Evolutionary conservation across 1,139 yeast genomes (phyloP), one percentile per base, ranked within the genome.

Genomic region (Protomyces arabidopsidicola): DNA sequence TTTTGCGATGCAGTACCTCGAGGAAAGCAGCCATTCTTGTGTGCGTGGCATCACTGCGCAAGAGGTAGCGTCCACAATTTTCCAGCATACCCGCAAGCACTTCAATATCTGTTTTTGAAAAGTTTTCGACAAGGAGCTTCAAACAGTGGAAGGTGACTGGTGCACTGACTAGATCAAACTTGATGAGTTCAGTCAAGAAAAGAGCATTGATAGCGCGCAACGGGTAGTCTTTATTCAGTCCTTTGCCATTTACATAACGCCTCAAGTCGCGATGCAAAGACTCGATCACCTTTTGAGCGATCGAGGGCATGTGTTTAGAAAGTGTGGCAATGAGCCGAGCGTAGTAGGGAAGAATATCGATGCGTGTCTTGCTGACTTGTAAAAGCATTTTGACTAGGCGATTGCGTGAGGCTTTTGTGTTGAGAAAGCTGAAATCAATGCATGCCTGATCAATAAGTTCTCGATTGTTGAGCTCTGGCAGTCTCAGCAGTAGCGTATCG

Each of bases 321-420:
- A 85, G 82, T 10, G 84, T 81, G 22, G 87, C 88, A 55, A 90
- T 75, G 72, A 90, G 87, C 65, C 95, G 79, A 0, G 88, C 83
- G 72, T 83, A 87, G 64, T 77, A 79, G 0, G 79, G 76, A 10
- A 76, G 65, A 60, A 72, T 67, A 66, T 72, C 72, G 42, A 70
- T 72, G 14, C 75, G 71, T 12, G 67, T 53, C 22, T 70, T 59
- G 3, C 72, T 70, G 31, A 74, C 67, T 4, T 65, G 66, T 1
- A 81, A 76, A 65, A 88, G 81, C 70, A 83, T 84, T 65, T 79
- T 81, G 65, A 84, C 71, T 3, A 90, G 72, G 68, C 90, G 77
- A 66, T 84, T 82, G 57, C 81, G 81, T 1, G 96, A 85, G 0
- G 95, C 91, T 72, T 87, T 88, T 71, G 88, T 88, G 71, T 86